Evolutionary conservation across 2,329 filamentous ascomycete genomes (phyloP).

Genomic region (Tolypocladium ophioglossoides): DNA sequence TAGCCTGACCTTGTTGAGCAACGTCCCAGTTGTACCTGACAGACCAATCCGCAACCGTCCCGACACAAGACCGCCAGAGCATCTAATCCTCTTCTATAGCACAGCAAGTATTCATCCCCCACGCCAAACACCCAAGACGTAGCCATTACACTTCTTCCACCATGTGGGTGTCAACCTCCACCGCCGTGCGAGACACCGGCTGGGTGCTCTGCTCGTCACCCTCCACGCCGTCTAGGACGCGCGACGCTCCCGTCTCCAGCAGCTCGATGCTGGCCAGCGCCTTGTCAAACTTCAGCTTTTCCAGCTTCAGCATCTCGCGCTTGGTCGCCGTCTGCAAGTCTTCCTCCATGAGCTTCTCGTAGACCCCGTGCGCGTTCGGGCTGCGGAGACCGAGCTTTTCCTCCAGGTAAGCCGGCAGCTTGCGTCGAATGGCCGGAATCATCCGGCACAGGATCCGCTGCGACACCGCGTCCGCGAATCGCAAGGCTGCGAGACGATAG

Average conservation of each 20-base stretch:
- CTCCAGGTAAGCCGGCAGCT: slow-evolving; percentile 32
- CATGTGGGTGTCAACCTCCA: slow-evolving; percentile 9
- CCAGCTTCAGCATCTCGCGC: slow-evolving; percentile 29
- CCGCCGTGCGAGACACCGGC: slow-evolving; percentile 3
- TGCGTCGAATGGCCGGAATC: slow-evolving; percentile 31
- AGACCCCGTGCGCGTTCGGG: slow-evolving; percentile 17
- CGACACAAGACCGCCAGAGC: not conserved
- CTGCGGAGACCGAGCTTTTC: slow-evolving; percentile 29
- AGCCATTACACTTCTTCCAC: not conserved
- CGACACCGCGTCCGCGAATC: slow-evolving; percentile 49
- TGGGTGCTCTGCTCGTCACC: slow-evolving; percentile 2
- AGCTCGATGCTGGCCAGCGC: slow-evolving; percentile 34
- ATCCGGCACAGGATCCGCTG: slow-evolving; percentile 38
- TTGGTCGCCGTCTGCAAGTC: slow-evolving; percentile 30
- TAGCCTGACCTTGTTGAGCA: not conserved
- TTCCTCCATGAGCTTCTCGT: slow-evolving; percentile 37
- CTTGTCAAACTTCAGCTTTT: slow-evolving; percentile 34
- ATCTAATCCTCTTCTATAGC: not conserved
- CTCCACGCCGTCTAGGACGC: slow-evolving; percentile 3
- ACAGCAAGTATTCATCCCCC: not conserved
- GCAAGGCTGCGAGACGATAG: slow-evolving; percentile 54
- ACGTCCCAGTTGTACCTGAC: not conserved
- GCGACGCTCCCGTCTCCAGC: slow-evolving; percentile 24
- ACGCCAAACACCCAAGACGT: too few species aligned
- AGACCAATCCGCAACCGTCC: not conserved